phyloP scores from a whole-genome alignment of 2,329 filamentous ascomycete species.

The Gyromitra esculenta region DNA sequence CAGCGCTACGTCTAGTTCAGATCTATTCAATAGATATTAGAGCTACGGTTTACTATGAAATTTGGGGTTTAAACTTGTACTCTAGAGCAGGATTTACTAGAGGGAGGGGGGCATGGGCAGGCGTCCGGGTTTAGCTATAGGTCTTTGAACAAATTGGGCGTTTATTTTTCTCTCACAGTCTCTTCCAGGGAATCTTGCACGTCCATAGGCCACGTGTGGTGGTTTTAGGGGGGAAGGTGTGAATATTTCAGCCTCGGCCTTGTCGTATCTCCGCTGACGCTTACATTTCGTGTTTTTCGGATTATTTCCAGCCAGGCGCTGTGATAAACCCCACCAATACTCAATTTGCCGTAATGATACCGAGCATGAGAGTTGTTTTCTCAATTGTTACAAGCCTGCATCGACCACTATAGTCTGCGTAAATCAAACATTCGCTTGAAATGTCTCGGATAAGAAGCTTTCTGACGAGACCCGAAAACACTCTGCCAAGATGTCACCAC shows the following conservation, averaged over 20 bases:
- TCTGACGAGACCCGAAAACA: neutral
- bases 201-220: neutral
- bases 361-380: neutral
- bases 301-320: neutral
- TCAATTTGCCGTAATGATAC: neutral
- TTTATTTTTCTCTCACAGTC: neutral
- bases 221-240: slow-evolving; percentile 8
- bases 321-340: neutral
- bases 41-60: slow-evolving; percentile 14
- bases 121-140: slow-evolving; percentile 30
- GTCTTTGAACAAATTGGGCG: slow-evolving; percentile 14
- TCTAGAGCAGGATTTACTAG: slow-evolving; percentile 26
- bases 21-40: slow-evolving; percentile 5
- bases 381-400: neutral
- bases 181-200: neutral
- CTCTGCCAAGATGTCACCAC: neutral
- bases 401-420: neutral
- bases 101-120: slow-evolving; percentile 20
- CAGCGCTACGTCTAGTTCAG: slow-evolving; percentile 4
- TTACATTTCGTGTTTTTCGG: slow-evolving; percentile 3
- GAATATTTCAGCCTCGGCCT: slow-evolving; percentile 8
- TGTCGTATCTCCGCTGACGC: neutral
- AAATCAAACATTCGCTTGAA: neutral
- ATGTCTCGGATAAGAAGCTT: neutral
- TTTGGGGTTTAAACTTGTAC: slow-evolving; percentile 32